These are phyloP conservation scores for Aspergillus carbonarius DNA, from an alignment of 2,329 filamentous ascomycete genomes.

Conservation along the genomic window DNA sequence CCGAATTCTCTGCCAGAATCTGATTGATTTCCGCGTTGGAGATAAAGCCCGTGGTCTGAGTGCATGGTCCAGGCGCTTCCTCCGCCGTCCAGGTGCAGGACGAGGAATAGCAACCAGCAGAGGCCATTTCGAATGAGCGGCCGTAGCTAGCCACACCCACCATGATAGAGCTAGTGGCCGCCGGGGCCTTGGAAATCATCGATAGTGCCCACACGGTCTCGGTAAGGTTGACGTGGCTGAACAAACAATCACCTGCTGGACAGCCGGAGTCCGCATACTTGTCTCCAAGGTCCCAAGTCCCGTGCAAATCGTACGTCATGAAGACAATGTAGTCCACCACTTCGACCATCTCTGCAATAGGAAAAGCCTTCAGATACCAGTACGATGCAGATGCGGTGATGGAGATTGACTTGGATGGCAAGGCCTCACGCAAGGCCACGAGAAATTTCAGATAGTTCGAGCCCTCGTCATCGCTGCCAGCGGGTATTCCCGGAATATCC, in stretches of 20 bases:
- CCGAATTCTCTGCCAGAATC: not conserved
- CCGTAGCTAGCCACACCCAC: slow-evolving; percentile 37
- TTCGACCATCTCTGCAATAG: slow-evolving; percentile 27
- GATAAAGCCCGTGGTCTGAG: not conserved
- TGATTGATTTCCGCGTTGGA: not conserved
- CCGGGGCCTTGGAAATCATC: slow-evolving; percentile 22
- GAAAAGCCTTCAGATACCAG: slow-evolving; percentile 36
- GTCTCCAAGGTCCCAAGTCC: slow-evolving; percentile 29
- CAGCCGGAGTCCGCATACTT: slow-evolving; percentile 24
- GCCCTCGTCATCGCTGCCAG: slow-evolving; percentile 28
- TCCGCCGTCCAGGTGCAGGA: slow-evolving; percentile 22
- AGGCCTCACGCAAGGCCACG: slow-evolving; percentile 20
- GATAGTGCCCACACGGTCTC: slow-evolving; percentile 35
- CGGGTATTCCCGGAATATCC: slow-evolving; percentile 39
- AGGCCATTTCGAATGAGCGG: slow-evolving; percentile 32
- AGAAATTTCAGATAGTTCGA: slow-evolving; percentile 35
- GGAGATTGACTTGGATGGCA: slow-evolving; percentile 13
- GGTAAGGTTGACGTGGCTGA: slow-evolving; percentile 42
- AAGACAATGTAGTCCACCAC: slow-evolving; percentile 37
- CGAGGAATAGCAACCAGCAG: slow-evolving; percentile 32
- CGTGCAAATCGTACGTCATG: slow-evolving; percentile 43
- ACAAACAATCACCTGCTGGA: slow-evolving; percentile 30
- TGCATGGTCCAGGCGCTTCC: slow-evolving; percentile 32
- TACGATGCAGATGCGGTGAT: slow-evolving; percentile 31
- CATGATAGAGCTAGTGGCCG: slow-evolving; percentile 25